Base-by-base conservation (phyloP, 495 filamentous ascomycete genomes). In the Neurospora intermedia region DNA sequence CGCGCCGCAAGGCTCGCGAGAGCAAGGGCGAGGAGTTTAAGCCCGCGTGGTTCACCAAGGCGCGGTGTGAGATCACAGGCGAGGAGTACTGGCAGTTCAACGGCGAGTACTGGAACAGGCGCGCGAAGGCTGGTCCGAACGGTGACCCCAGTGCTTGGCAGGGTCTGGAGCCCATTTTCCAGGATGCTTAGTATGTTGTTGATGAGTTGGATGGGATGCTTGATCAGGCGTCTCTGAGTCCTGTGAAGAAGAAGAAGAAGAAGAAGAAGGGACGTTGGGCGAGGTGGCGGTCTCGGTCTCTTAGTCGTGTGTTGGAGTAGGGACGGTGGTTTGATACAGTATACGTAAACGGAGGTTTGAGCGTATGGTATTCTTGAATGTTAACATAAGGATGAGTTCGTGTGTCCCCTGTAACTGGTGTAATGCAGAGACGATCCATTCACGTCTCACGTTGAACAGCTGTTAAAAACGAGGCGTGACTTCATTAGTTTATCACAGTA, bases 31-130 rank as follows among this genome's bases (percentile, higher is more conserved):
- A 94, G 76, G 89, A 94, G 71, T 97, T 94, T 80, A 80, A 84
- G 23, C 94, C 96, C 7, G 88, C 91, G 40, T 99, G 95, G 94
- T 99, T 99, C 78, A 82, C 76, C 73, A 93, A 90, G 82, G 84
- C 82, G 15, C 85, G 80, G 76, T 93, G 91, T 81, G 86, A 91
- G 66, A 81, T 93, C 38, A 98, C 94, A 16, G 95, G 96, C 2
- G 93, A 97, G 82, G 89, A 91, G 75, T 96, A 91, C 83, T 99
- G 96, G 96, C 84, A 89, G 70, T 95, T 93, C 76, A 94, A 90
- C 77, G 92, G 90, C 5, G 87, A 92, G 80, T 99, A 99, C 80
- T 99, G 96, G 96, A 82, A 84, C 73, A 87, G 87, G 77, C 85
- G 92, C 71, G 83, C 88, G 62, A 81, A 81, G 77, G 90, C 88